Conservation (phyloP, 2,329 filamentous ascomycete genomes). For the Penicillium sp. region DNA sequence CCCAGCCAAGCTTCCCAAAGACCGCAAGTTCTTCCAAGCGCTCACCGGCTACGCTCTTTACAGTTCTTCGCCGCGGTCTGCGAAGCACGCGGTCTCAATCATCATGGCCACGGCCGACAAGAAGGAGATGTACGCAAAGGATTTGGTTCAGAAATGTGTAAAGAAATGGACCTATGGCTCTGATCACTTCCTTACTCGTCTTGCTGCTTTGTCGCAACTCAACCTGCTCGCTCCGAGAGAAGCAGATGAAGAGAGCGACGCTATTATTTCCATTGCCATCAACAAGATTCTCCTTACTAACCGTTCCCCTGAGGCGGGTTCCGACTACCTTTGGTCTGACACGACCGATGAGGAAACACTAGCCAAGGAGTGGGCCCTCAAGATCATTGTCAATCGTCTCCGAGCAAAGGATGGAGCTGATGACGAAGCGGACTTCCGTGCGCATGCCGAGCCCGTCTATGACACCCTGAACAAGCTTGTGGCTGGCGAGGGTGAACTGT, state of each 20-base stretch:
- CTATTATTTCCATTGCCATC: slow-evolving; percentile 73
- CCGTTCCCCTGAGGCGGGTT: slow-evolving; percentile 52
- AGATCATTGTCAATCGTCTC: slow-evolving; percentile 79
- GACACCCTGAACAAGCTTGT: slow-evolving; percentile 74
- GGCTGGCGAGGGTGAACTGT: slow-evolving; percentile 70
- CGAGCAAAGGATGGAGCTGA: slow-evolving; percentile 57
- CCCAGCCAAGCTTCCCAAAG: slow-evolving; percentile 73
- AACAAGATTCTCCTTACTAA: slow-evolving; percentile 69
- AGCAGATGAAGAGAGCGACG: slow-evolving; percentile 67
- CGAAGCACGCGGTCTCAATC: slow-evolving; percentile 91
- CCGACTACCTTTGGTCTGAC: slow-evolving; percentile 62
- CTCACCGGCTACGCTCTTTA: slow-evolving; percentile 78
- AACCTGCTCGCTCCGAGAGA: slow-evolving; percentile 69
- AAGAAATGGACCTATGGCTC: slow-evolving; percentile 69
- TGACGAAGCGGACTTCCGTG: slow-evolving; percentile 43
- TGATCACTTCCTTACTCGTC: slow-evolving; percentile 63
- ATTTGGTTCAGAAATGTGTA: slow-evolving; percentile 71
- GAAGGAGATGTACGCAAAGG: slow-evolving; percentile 80
- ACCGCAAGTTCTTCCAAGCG: slow-evolving; percentile 74
- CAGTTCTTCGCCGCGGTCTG: slow-evolving; percentile 73
- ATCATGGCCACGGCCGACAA: slow-evolving; percentile 71
- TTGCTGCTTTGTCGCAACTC: slow-evolving; percentile 58
- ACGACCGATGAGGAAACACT: slow-evolving; percentile 75
- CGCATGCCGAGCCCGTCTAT: slow-evolving; percentile 63
- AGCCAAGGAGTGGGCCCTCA: slow-evolving; percentile 78